These are phyloP conservation scores for Draba incana DNA, from an alignment of 345 rosid genomes.

Conservation along the genomic window DNA sequence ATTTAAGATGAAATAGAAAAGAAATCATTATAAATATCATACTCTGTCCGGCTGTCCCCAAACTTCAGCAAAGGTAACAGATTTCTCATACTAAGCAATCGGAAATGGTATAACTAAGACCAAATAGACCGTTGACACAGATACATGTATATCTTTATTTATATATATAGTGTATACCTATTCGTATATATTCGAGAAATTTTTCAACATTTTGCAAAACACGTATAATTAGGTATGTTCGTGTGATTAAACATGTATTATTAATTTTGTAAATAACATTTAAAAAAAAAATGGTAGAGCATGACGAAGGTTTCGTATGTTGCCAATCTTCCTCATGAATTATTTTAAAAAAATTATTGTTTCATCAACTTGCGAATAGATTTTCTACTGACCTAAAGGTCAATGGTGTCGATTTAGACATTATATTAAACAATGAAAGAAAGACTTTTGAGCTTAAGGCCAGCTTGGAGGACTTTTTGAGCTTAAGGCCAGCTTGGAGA, in stretches of 20 bases:
- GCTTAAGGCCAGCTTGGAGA: conserved; percentile 15
- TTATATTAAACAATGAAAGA: conserved; percentile 17
- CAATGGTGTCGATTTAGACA: conserved; percentile 29
- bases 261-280: conserved; percentile 4
- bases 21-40: no score
- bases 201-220: neutral
- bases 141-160: neutral
- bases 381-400: conserved; percentile 15
- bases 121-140: neutral
- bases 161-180: no score
- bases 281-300: neutral
- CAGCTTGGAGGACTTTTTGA: neutral
- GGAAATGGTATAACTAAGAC: neutral
- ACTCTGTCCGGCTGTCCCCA: no score
- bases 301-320: conserved; percentile 10
- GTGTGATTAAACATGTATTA: neutral
- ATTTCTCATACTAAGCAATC: no score
- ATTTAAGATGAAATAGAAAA: no score
- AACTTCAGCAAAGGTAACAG: no score
- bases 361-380: conserved; percentile 23
- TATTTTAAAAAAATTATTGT: neutral
- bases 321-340: conserved; percentile 3
- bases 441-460: neutral
- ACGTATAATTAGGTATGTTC: neutral
- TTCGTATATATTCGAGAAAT: neutral